Percentiles rank a stretch among this genome's conserved stretches.
Evolutionary conservation across 2,329 filamentous ascomycete genomes (phyloP).

Genomic region (Paecilomyces sp.): DNA sequence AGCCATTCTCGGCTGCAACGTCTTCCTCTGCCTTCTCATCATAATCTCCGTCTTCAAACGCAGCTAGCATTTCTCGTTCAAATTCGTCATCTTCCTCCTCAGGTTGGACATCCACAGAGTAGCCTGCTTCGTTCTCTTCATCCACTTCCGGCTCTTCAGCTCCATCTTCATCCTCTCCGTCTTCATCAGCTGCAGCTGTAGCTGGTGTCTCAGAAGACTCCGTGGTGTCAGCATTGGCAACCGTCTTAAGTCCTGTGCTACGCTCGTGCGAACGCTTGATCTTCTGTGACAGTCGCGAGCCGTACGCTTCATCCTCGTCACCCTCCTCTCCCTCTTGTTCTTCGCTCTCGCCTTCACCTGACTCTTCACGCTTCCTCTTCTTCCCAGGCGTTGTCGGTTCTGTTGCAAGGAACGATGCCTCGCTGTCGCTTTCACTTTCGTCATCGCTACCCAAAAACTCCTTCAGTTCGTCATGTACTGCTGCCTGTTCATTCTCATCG

Average conservation of each 20-base stretch:
- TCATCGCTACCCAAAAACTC: constrained; percentile 57
- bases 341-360: constrained; percentile 16
- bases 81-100: constrained; percentile 41
- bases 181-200: constrained; percentile 13
- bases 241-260: constrained; percentile 30
- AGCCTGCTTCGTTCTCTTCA: constrained; percentile 15
- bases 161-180: constrained; percentile 14
- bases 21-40: constrained; percentile 29
- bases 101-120: constrained; percentile 14
- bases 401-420: constrained; percentile 24
- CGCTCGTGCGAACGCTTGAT: constrained; percentile 36
- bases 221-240: constrained; percentile 20
- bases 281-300: constrained; percentile 30
- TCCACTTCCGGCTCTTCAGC: constrained; percentile 8
- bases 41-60: constrained; percentile 42
- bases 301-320: constrained; percentile 28
- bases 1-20: constrained; percentile 24
- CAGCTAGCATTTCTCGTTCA: constrained; percentile 52
- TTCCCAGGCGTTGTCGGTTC: constrained; percentile 14
- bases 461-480: constrained; percentile 63
- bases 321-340: constrained; percentile 29
- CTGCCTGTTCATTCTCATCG: constrained; percentile 56
- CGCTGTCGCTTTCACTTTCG: constrained; percentile 45
- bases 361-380: constrained; percentile 31
- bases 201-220: constrained; percentile 5